Conservation (phyloP, 306 rosid genomes). For the Hippophae tibetana region DNA sequence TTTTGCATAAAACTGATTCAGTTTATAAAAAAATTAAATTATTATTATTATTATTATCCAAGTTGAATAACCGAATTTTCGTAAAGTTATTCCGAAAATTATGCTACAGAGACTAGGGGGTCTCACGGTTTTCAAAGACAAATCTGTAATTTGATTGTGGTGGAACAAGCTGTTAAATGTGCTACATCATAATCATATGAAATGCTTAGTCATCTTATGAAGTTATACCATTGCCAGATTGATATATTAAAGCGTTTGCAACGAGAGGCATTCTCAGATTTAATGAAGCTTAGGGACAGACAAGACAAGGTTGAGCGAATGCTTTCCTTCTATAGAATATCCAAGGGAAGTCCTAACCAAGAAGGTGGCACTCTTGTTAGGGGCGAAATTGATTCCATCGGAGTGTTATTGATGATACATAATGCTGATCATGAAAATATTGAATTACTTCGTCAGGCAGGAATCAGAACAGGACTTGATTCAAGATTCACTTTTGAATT, state of each 20-base stretch:
- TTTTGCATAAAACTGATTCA: too few relatives aligned
- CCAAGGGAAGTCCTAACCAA: constrained; percentile 59
- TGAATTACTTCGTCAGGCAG: constrained; percentile 34
- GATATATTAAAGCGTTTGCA: constrained; percentile 82
- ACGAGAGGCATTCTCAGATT: constrained; percentile 78
- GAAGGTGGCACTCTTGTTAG: constrained; percentile 51
- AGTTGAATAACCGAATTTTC: too few relatives aligned
- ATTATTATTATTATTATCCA: too few relatives aligned
- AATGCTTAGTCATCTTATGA: background rate
- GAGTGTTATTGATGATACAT: constrained; percentile 44
- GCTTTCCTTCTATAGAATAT: constrained; percentile 56
- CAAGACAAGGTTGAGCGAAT: constrained; percentile 78
- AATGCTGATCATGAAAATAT: constrained; percentile 25
- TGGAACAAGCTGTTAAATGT: too few relatives aligned
- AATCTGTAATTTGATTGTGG: too few relatives aligned
- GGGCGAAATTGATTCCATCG: constrained; percentile 62
- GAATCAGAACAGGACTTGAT: constrained; percentile 60
- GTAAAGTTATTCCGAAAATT: too few relatives aligned
- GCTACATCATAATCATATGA: too few relatives aligned
- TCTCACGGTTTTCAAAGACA: too few relatives aligned
- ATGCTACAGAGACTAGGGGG: too few relatives aligned
- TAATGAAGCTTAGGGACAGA: constrained; percentile 78
- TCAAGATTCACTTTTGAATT: constrained; percentile 69
- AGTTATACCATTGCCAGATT: constrained; percentile 39
- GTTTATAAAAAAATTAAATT: too few relatives aligned